These are phyloP conservation scores for Stagonosporopsis chrysanthemi DNA, from an alignment of 2,329 filamentous ascomycete species.

Conservation along the genomic window DNA sequence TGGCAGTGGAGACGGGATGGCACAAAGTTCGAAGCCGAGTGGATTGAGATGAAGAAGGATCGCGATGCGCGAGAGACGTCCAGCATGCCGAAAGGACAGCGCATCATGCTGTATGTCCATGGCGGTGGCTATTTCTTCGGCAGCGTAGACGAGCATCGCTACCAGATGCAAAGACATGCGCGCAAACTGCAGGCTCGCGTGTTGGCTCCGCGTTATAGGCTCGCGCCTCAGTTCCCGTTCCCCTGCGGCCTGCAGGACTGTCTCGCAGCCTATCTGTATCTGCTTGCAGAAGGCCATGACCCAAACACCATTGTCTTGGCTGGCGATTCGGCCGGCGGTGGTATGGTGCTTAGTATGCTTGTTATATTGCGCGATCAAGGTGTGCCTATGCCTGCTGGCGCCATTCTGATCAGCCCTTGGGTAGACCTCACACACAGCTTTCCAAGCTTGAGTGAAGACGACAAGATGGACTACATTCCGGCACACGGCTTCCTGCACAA, in stretches of 20 bases:
- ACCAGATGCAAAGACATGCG: constrained; percentile 95
- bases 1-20: constrained; percentile 73
- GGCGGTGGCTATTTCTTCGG: constrained; percentile 97
- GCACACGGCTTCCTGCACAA: constrained; percentile 87
- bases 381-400: constrained; percentile 85
- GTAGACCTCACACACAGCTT: constrained; percentile 96
- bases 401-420: constrained; percentile 92
- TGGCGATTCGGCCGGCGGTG: constrained; percentile 92
- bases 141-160: constrained; percentile 95
- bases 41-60: constrained; percentile 94
- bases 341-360: constrained; percentile 83
- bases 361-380: constrained; percentile 83
- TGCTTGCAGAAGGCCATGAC: constrained; percentile 74
- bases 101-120: constrained; percentile 93
- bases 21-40: constrained; percentile 78
- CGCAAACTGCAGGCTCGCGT: constrained; percentile 90
- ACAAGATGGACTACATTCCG: constrained; percentile 86
- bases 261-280: constrained; percentile 83
- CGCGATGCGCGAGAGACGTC: constrained; percentile 73
- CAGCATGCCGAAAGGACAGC: constrained; percentile 64
- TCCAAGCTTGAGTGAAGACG: constrained; percentile 79
- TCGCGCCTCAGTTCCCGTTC: constrained; percentile 94
- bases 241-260: constrained; percentile 93
- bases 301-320: constrained; percentile 85
- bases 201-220: constrained; percentile 82